Conservation (phyloP, 768 basidiomycete species). For the Boletus rubropictus region DNA sequence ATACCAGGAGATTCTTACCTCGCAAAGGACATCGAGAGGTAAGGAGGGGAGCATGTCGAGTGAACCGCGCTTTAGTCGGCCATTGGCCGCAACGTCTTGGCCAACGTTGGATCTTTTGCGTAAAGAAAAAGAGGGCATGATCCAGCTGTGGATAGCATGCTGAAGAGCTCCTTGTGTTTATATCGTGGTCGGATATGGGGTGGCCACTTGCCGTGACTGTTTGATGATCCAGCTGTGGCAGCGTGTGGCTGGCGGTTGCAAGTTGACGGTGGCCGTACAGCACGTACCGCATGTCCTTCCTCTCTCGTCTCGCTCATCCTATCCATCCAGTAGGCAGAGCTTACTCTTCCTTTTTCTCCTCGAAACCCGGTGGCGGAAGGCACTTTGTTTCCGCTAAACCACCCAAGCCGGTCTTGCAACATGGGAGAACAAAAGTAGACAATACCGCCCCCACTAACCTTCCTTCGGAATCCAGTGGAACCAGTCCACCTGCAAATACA, state of each 20-base stretch:
- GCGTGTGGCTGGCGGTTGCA: not conserved
- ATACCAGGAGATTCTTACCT: constrained; percentile 8
- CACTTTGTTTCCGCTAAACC: constrained; percentile 73
- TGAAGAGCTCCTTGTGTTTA: not conserved
- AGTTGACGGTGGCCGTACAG: not conserved
- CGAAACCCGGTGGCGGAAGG: constrained; percentile 67
- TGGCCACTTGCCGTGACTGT: not conserved
- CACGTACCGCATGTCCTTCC: constrained; percentile 42
- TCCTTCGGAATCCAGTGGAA: constrained; percentile 25
- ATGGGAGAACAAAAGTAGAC: constrained; percentile 36
- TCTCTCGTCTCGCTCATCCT: constrained; percentile 45
- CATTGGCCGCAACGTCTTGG: not conserved
- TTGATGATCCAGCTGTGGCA: not conserved
- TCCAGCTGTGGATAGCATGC: not conserved
- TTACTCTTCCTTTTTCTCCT: constrained; percentile 78
- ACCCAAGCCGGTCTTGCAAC: constrained; percentile 41
- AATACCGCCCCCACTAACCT: constrained; percentile 33
- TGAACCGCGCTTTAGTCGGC: constrained; percentile 12
- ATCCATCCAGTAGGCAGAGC: constrained; percentile 46
- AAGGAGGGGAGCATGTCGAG: constrained; percentile 33
- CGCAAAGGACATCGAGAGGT: constrained; percentile 26
- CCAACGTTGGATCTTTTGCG: not conserved
- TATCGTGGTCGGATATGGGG: not conserved
- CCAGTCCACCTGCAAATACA: constrained; percentile 13
- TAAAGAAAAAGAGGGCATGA: constrained; percentile 6